Evolutionary conservation across 331 rosid species (phyloP).

Genomic region (Malus hybrid): DNA sequence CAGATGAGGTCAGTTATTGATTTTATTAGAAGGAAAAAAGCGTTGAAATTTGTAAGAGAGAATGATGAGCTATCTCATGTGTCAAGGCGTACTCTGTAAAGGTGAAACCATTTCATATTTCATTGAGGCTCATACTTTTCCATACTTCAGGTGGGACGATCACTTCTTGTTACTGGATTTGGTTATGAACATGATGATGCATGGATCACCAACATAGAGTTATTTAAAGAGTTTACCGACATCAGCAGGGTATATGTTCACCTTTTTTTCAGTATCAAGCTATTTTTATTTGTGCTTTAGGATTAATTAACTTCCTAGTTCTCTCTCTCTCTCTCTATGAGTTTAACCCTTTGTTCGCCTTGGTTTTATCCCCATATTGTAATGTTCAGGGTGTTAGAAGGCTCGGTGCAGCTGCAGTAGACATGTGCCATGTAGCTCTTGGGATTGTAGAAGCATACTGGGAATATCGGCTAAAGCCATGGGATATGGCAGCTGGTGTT

Average conservation of each 20-base stretch:
- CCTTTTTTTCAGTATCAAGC: background rate
- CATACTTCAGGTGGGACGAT: constrained; percentile 65
- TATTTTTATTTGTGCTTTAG: background rate
- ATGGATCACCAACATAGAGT: constrained; percentile 81
- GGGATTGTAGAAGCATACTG: constrained; percentile 96
- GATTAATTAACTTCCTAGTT: background rate
- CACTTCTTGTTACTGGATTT: constrained; percentile 93
- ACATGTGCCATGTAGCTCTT: constrained; percentile 95
- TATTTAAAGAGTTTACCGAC: constrained; percentile 81
- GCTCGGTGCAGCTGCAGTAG: constrained; percentile 98
- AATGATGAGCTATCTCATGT: background rate
- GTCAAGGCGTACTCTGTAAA: background rate
- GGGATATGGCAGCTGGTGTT: constrained; percentile 99
- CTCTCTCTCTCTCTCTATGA: background rate
- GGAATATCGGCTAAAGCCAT: constrained; percentile 98
- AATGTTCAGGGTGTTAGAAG: constrained; percentile 86
- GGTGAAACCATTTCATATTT: background rate
- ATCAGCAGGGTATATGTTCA: constrained; percentile 70
- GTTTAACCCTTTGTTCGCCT: background rate
- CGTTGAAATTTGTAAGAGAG: too few species aligned
- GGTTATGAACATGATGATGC: constrained; percentile 95
- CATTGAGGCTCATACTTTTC: background rate
- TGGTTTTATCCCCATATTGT: constrained; percentile 2
- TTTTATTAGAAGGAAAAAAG: background rate
- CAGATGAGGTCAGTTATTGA: constrained; percentile 45